These are phyloP conservation scores for Penicillium corylophilum DNA, from an alignment of 2,329 filamentous ascomycete species.

Conservation along the genomic window DNA sequence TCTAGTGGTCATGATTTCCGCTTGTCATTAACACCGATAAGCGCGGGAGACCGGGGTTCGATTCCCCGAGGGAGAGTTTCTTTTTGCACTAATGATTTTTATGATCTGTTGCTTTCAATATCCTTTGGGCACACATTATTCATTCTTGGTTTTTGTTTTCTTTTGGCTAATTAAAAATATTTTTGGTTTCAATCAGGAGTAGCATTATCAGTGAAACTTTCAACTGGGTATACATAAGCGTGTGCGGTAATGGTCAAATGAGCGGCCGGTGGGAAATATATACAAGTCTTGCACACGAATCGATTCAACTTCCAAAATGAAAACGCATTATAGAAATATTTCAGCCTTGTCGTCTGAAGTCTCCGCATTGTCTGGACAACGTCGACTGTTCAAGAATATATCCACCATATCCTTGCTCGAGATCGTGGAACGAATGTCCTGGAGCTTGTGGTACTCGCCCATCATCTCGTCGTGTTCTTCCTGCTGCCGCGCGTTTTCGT, in stretches of 20 bases:
- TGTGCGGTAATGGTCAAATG: conserved; percentile 3
- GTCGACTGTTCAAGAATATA: conserved; percentile 36
- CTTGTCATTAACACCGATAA: conserved; percentile 33
- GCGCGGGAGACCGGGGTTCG: conserved; percentile 42
- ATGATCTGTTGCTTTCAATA: background rate
- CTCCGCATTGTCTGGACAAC: conserved; percentile 21
- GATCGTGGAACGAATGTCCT: conserved; percentile 26
- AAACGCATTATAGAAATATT: conserved; percentile 28
- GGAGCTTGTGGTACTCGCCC: conserved; percentile 19
- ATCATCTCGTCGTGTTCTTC: conserved; percentile 15
- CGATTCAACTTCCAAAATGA: conserved; percentile 5
- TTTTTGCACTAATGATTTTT: conserved; percentile 14
- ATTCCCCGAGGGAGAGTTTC: conserved; percentile 38
- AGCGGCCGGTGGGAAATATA: conserved; percentile 8
- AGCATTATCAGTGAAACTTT: background rate
- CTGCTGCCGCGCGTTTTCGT: conserved; percentile 31
- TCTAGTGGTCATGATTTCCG: conserved; percentile 43
- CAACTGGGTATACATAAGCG: background rate
- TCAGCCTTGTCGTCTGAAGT: conserved; percentile 16
- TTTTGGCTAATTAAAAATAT: background rate
- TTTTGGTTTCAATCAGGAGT: background rate
- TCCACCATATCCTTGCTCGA: conserved; percentile 41
- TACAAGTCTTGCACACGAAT: background rate
- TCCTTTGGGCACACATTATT: too few species aligned
- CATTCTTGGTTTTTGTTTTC: too few species aligned